Conservation (phyloP, 2,329 filamentous ascomycete genomes). For the Sarocladium strictum region DNA sequence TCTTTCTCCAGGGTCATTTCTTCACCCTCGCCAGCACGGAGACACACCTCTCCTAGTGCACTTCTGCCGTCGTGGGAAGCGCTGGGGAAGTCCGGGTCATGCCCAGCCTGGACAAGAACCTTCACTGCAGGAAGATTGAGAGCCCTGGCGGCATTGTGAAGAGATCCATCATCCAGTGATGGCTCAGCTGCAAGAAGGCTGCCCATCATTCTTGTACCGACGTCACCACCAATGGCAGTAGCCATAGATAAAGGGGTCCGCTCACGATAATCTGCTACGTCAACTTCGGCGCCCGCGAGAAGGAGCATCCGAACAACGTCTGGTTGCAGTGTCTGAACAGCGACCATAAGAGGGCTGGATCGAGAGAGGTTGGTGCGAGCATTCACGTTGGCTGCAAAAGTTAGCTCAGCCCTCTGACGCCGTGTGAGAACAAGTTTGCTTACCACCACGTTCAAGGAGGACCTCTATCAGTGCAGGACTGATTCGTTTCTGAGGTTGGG, state of each 20-base stretch:
- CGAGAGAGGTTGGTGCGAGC: conserved; percentile 45
- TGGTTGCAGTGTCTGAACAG: conserved; percentile 48
- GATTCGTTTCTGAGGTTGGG: conserved; percentile 57
- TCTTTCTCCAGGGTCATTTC: conserved; percentile 40
- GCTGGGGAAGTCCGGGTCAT: conserved; percentile 61
- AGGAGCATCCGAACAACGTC: conserved; percentile 54
- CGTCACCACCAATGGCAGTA: conserved; percentile 46
- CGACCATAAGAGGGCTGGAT: conserved; percentile 53
- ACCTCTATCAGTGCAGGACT: conserved; percentile 52
- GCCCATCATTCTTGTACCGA: conserved; percentile 47
- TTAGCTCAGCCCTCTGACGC: conserved; percentile 12
- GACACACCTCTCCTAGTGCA: conserved; percentile 58
- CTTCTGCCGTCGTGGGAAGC: conserved; percentile 56
- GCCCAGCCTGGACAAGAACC: conserved; percentile 51
- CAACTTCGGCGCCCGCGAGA: conserved; percentile 52
- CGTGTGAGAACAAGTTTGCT: conserved; percentile 14
- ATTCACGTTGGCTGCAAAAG: conserved; percentile 46
- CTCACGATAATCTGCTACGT: conserved; percentile 49
- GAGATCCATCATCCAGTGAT: conserved; percentile 56
- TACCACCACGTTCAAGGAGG: conserved; percentile 41
- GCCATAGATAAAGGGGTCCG: conserved; percentile 57
- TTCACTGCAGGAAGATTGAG: conserved; percentile 52
- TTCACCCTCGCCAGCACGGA: conserved; percentile 43
- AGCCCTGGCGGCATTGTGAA: conserved; percentile 58
- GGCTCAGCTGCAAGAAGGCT: conserved; percentile 50